These are phyloP conservation scores for Spathaspora hagerdaliae DNA, from an alignment of 805 yeast genomes.

Conservation along the genomic window DNA sequence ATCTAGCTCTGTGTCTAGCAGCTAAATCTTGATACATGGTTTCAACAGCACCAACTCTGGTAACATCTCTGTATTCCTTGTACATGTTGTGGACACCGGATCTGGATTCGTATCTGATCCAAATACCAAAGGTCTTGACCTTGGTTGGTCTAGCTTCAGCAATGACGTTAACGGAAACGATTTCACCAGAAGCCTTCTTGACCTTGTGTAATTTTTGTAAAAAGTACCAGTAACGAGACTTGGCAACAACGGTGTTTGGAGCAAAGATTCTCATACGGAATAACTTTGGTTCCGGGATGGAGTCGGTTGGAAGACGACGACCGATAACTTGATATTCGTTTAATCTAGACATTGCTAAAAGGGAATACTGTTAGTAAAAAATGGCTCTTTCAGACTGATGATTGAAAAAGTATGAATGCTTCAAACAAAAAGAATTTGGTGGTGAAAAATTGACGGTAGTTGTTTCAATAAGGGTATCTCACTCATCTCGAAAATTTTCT, in stretches of 20 bases:
- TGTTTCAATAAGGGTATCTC: too few species aligned
- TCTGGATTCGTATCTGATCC: conserved; percentile 99
- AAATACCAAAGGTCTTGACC: conserved; percentile 99
- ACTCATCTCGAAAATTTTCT: too few species aligned
- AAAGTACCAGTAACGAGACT: conserved; percentile 99
- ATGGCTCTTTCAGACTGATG: background rate
- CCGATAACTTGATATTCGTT: conserved; percentile 99
- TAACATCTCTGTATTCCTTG: conserved; percentile 99
- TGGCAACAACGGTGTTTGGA: conserved; percentile 97
- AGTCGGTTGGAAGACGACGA: conserved; percentile 99
- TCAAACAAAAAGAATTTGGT: too few species aligned
- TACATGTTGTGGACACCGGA: conserved; percentile 99
- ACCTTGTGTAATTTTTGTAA: conserved; percentile 99
- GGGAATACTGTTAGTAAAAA: conserved; percentile 19
- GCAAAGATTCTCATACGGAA: conserved; percentile 99
- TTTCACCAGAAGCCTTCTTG: conserved; percentile 99
- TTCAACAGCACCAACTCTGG: conserved; percentile 99
- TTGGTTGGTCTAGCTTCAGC: conserved; percentile 96
- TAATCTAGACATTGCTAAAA: conserved; percentile 74
- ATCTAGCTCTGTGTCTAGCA: conserved; percentile 99
- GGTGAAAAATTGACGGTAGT: too few species aligned
- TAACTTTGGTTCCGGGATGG: conserved; percentile 99
- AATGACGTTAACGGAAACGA: conserved; percentile 88
- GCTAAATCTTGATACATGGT: conserved; percentile 99
- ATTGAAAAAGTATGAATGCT: background rate